Conservation (phyloP, 345 rosid genomes). For the Citrus reticulata region DNA sequence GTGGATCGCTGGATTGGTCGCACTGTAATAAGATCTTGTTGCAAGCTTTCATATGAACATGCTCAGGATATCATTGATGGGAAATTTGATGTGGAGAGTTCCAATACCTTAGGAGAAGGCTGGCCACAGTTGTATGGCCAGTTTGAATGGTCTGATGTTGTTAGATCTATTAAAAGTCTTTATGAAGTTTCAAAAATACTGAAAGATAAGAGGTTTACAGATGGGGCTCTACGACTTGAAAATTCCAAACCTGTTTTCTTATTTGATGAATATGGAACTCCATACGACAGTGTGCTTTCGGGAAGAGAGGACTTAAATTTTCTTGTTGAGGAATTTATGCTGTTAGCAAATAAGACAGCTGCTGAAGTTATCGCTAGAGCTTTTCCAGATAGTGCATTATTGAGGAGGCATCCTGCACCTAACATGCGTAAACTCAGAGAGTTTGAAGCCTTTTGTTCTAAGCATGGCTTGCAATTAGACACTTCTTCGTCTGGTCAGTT, state of each 20-base stretch:
- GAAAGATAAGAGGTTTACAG: conserved; percentile 54
- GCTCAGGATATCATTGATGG: conserved; percentile 69
- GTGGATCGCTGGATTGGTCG: conserved; percentile 77
- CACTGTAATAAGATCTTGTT: conserved; percentile 70
- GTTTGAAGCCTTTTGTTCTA: conserved; percentile 69
- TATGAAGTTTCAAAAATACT: conserved; percentile 52
- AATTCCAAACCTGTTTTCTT: conserved; percentile 46
- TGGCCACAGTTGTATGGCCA: conserved; percentile 57
- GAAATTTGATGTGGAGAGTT: conserved; percentile 21
- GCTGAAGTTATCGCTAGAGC: conserved; percentile 88
- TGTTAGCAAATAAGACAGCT: conserved; percentile 80
- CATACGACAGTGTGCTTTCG: conserved; percentile 50
- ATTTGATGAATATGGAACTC: conserved; percentile 72
- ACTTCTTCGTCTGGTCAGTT: conserved; percentile 69
- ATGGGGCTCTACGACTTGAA: conserved; percentile 77
- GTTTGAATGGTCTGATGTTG: conserved; percentile 63
- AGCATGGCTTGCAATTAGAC: conserved; percentile 71
- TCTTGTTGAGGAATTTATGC: conserved; percentile 94
- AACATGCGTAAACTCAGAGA: conserved; percentile 79
- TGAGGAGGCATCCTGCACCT: conserved; percentile 91
- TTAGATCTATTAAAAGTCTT: conserved; percentile 54
- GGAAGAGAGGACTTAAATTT: conserved; percentile 49
- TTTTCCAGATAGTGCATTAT: conserved; percentile 68
- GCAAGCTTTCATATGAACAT: conserved; percentile 83
- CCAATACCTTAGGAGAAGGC: conserved; percentile 22